phyloP scores from a whole-genome alignment of 306 rosid genomes.

The Cyamopsis tetragonoloba region DNA sequence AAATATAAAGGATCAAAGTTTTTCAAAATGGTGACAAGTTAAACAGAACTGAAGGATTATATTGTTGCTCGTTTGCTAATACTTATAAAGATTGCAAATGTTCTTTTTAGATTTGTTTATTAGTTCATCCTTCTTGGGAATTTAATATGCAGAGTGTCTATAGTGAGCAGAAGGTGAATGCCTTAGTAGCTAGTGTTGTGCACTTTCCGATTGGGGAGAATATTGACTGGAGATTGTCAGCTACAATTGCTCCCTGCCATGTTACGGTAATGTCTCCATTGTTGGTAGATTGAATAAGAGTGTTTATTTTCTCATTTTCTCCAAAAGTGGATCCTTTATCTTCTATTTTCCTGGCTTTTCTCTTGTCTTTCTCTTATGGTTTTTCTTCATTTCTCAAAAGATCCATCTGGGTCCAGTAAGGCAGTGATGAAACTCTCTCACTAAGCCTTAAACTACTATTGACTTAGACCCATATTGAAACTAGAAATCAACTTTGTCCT shows the following conservation, averaged over 20 bases:
- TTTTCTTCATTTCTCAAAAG: not conserved
- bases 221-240: constrained; percentile 91
- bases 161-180: constrained; percentile 87
- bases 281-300: constrained; percentile 10
- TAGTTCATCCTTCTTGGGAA: constrained; percentile 13
- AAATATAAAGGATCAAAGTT: too few relatives aligned
- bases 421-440: not conserved
- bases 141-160: constrained; percentile 66
- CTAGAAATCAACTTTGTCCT: not conserved
- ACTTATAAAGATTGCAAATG: not conserved
- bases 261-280: constrained; percentile 66
- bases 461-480: not conserved
- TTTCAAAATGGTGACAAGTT: too few relatives aligned
- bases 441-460: not conserved
- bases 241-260: constrained; percentile 92
- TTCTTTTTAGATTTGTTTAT: not conserved
- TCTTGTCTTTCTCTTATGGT: not conserved
- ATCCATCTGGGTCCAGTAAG: not conserved
- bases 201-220: constrained; percentile 86
- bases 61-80: not conserved
- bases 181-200: constrained; percentile 87
- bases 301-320: not conserved
- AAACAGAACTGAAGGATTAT: too few relatives aligned
- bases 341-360: not conserved
- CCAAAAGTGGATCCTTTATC: not conserved